Conservation (phyloP, 257 asterid genomes). For the Jacaranda copaia region DNA sequence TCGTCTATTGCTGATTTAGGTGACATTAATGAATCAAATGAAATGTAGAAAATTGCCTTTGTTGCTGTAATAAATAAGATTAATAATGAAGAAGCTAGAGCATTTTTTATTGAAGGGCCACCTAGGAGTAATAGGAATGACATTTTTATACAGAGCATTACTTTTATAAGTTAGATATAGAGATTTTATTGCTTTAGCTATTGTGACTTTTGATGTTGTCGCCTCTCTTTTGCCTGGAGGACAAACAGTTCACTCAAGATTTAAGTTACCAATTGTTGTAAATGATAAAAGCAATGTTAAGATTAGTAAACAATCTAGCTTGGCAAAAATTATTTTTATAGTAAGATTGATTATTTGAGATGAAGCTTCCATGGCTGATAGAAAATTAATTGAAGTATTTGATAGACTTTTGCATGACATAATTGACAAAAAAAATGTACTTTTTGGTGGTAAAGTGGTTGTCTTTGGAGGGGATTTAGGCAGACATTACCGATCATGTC, state of each 20-base stretch:
- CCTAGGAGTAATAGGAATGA: not conserved
- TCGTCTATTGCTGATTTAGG: not conserved
- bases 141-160: not conserved
- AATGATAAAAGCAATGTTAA: no score
- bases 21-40: no score
- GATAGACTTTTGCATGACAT: not conserved
- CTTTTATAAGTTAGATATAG: not conserved
- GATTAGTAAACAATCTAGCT: not conserved
- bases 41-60: no score
- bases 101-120: not conserved
- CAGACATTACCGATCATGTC: not conserved
- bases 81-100: not conserved
- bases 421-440: no score
- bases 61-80: no score
- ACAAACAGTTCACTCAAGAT: not conserved
- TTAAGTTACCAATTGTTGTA: not conserved
- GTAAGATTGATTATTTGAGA: not conserved
- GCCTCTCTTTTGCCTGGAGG: not conserved
- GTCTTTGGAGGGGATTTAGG: not conserved
- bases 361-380: not conserved
- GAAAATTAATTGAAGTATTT: not conserved
- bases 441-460: not conserved
- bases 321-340: not conserved
- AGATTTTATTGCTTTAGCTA: not conserved
- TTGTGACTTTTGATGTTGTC: not conserved